These are phyloP conservation scores for Isoetes taiwanensis DNA, from an alignment of 75 land plant species.

Conservation along the genomic window DNA sequence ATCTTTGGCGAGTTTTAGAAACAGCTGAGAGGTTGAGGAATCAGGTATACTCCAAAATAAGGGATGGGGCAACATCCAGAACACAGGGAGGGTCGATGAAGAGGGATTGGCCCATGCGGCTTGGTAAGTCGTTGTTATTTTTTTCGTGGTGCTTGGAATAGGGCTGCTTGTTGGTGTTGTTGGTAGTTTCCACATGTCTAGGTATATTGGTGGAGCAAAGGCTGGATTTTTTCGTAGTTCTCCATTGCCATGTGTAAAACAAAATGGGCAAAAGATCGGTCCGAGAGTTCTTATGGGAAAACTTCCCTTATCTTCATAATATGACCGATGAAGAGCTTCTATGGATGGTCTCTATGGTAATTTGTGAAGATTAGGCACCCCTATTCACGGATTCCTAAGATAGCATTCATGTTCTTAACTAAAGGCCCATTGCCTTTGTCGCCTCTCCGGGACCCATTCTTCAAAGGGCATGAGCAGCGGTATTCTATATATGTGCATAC, in stretches of 20 bases:
- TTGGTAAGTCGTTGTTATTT: conserved; percentile 25
- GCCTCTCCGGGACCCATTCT: conserved; percentile 64
- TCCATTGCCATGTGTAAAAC: neutral
- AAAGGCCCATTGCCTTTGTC: conserved; percentile 53
- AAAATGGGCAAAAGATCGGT: no score
- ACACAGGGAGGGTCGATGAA: no score
- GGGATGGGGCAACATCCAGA: no score
- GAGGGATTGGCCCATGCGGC: conserved; percentile 29
- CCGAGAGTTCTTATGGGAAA: no score
- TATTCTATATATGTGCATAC: conserved; percentile 62
- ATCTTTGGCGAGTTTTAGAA: no score
- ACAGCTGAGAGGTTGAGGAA: no score
- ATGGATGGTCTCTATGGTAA: conserved; percentile 66
- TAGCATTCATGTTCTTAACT: conserved; percentile 84
- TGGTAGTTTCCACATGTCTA: conserved; percentile 29
- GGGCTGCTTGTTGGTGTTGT: conserved; percentile 32
- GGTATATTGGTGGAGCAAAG: conserved; percentile 18
- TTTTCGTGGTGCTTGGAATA: conserved; percentile 34
- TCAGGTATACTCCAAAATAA: no score
- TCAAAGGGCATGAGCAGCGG: conserved; percentile 18
- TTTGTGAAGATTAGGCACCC: conserved; percentile 35
- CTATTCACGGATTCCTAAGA: conserved; percentile 42
- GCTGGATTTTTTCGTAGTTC: neutral
- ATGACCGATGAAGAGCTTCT: conserved; percentile 63
- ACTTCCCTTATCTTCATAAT: conserved; percentile 34